Evolutionary conservation across 2,329 filamentous ascomycete genomes (phyloP).

Genomic region (Xylariaceae sp.): DNA sequence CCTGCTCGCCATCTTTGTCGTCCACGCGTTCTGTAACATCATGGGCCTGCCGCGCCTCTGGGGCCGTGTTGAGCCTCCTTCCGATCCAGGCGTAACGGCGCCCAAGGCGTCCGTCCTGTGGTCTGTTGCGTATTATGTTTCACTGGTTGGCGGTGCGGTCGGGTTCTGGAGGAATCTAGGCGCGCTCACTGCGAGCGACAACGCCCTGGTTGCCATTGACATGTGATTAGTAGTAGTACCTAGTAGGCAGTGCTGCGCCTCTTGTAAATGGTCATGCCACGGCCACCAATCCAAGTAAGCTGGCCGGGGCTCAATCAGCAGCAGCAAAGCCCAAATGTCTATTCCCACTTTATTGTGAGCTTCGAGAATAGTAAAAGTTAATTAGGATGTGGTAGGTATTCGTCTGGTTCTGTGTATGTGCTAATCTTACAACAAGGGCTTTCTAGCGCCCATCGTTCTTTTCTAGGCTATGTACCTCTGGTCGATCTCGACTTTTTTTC

Average conservation of each 20-base stretch:
- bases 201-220: conserved; percentile 39
- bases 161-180: conserved; percentile 69
- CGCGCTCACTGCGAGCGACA: conserved; percentile 60
- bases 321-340: not conserved
- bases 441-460: not conserved
- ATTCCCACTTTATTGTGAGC: not conserved
- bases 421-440: conserved; percentile 1
- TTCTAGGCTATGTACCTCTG: not conserved
- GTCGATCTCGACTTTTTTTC: not conserved
- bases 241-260: not conserved
- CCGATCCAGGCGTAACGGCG: conserved; percentile 24
- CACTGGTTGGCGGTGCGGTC: conserved; percentile 66
- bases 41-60: conserved; percentile 84
- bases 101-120: conserved; percentile 45
- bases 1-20: conserved; percentile 65
- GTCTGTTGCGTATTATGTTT: conserved; percentile 72
- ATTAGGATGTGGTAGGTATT: not conserved
- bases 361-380: not conserved
- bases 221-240: conserved; percentile 18
- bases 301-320: not conserved
- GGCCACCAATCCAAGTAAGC: not conserved
- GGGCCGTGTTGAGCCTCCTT: conserved; percentile 61
- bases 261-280: not conserved
- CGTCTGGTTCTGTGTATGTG: not conserved
- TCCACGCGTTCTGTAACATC: conserved; percentile 88